Evolutionary conservation across 2,329 filamentous ascomycete genomes (phyloP), one percentile per base, ranked within the genome.

Genomic region (Hypoxylon sp.): DNA sequence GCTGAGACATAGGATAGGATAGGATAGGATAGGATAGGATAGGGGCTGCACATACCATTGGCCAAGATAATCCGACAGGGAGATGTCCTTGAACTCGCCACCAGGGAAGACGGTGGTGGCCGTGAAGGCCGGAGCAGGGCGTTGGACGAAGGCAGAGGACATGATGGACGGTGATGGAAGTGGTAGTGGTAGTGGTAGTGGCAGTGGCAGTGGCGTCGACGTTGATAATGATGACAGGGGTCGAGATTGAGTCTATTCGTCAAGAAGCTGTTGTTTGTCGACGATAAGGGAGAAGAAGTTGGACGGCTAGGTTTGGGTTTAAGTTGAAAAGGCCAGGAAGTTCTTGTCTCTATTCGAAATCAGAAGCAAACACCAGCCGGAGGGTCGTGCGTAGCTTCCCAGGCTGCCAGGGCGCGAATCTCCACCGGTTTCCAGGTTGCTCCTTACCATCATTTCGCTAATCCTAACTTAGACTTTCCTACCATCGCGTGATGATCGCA

Each of bases 31-130:
- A 8, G 14, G 42, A 40, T 53, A 51, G 20, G 55, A 55, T 56
- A 64, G 22, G 35, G 46, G 55, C 25, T 27, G 58, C 11, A 85
- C 74, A 6, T 72, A 77, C 85, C 85, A 85, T 80, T 85, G 81
- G 70, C 84, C 83, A 44, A 77, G 76, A 66, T 81, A 84, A 68
- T 84, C 82, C 8, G 81, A 81, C 51, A 85, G 79, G 27, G 78
- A 80, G 57, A 84, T 78, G 71, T 85, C 82, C 77, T 82, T 83
- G 78, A 85, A 83, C 77, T 84, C 82, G 66, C 81, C 81, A 58
- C 81, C 82, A 49, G 84, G 79, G 72, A 86, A 83, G 76, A 86
- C 80, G 72, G 84, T 84, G 66, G 81, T 84, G 71, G 83, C 83
- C 68, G 77, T 85, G 79, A 86, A 86, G 71, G 69, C 80, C 40